Base-by-base conservation (phyloP, 352 stramenopile genomes). In the Achlya hypogyna region DNA sequence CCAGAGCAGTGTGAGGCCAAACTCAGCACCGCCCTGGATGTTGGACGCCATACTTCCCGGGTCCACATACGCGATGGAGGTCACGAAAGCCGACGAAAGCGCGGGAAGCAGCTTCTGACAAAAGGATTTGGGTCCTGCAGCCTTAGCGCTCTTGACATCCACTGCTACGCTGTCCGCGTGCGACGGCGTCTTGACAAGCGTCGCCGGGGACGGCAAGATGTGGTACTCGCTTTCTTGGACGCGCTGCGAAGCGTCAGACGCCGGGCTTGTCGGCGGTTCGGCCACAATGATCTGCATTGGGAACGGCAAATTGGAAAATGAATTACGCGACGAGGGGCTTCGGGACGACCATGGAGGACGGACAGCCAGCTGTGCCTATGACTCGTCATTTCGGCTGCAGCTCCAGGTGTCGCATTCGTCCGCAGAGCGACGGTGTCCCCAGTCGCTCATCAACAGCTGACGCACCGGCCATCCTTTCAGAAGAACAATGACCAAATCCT, bases 1-100 rank as follows among this genome's bases (percentile, higher is more conserved):
- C 22, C 25, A 73, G 9, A 73, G 49, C 25, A 54, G 49, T 34
- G 28, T 54, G 49, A 34, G 28, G 49, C 49, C 49, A 54, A 14
- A 54, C 49, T 54, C 25, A 14, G 49, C 25, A 16, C 49, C 49
- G 14, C 25, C 49, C 14, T 54, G 6, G 49, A 54, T 54, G 49
- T 54, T 54, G 28, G 49, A 34, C 49, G 49, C 49, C 25, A 54
- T 34, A 16, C 28, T 54, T 6, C 49, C 49, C 6, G 49, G 49
- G 14, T 54, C 49, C 6, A 54, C 14, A 14, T 54, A 54, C 25
- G 49, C 49, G 25, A 54, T 34, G 28, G 49, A 54, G 6, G 49
- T 34, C 25, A 54, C 49, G 14, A 54, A 54, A 12, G 49, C 49
- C 25, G 49, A 34, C 6, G 6, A 14, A 34, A 54, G 49, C 25